Evolutionary conservation across 208 protist species (phyloP).

Genomic region (Naegleria fowleri): DNA sequence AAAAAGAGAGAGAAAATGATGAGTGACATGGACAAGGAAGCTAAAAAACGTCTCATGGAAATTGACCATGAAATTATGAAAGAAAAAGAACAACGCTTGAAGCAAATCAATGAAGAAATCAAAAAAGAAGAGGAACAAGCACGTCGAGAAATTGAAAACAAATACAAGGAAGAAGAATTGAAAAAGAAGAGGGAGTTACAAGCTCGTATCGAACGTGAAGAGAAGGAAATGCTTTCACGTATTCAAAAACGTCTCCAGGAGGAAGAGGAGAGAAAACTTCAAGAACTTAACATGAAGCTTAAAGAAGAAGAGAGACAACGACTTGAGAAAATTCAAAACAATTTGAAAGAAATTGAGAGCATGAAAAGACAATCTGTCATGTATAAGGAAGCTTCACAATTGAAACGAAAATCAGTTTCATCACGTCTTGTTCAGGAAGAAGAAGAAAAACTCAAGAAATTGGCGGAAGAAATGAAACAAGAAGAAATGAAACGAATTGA

Average conservation of each 20-base stretch:
- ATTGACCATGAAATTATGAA: neutral
- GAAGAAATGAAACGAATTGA: slow-evolving; percentile 6
- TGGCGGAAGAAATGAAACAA: neutral
- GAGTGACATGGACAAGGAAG: neutral
- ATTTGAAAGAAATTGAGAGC: neutral
- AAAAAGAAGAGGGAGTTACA: neutral
- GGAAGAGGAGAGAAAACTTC: neutral
- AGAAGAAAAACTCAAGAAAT: neutral
- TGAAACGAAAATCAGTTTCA: neutral
- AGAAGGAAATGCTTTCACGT: neutral
- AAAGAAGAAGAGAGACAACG: neutral
- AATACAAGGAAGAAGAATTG: neutral
- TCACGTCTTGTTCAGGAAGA: neutral
- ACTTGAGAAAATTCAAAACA: neutral
- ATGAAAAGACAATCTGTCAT: neutral
- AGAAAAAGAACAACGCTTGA: neutral
- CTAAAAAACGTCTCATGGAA: neutral
- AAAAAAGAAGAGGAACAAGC: neutral
- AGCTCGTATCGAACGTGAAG: neutral
- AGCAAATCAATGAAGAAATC: neutral
- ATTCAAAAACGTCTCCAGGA: neutral
- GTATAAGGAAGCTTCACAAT: neutral
- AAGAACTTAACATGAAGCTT: neutral
- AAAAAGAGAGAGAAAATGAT: neutral
- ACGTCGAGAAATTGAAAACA: neutral